phyloP scores from a whole-genome alignment of 805 yeast genomes.

The Kodamaea nitidulidarum region DNA sequence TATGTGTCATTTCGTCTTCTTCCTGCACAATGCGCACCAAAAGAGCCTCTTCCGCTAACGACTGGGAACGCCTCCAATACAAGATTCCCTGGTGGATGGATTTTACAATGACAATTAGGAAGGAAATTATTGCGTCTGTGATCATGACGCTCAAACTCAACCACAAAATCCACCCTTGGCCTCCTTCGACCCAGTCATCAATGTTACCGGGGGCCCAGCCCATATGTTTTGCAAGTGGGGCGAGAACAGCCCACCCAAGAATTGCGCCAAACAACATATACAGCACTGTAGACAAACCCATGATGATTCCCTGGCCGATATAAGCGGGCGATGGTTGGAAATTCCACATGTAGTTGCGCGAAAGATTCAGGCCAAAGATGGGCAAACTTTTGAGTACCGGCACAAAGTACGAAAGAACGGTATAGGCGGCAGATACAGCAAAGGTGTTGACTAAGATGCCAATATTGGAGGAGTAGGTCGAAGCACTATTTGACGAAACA shows the following conservation, averaged over 20 bases:
- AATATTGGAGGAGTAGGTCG: constrained; percentile 52
- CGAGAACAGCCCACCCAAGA: constrained; percentile 89
- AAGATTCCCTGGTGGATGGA: constrained; percentile 26
- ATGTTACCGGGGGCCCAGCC: constrained; percentile 91
- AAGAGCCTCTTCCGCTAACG: constrained; percentile 1
- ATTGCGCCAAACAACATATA: constrained; percentile 89
- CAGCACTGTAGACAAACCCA: constrained; percentile 90
- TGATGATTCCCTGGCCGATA: constrained; percentile 94
- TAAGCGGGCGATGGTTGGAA: constrained; percentile 97
- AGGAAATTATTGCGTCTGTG: constrained; percentile 81
- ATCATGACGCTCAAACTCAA: constrained; percentile 90
- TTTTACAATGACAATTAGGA: constrained; percentile 54
- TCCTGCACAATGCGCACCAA: neutral
- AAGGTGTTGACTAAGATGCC: constrained; percentile 60
- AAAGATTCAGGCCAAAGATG: constrained; percentile 63
- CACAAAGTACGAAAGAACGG: constrained; percentile 65
- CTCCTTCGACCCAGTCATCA: constrained; percentile 90
- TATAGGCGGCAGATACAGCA: constrained; percentile 63
- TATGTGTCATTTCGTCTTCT: constrained; percentile 7
- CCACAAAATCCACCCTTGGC: constrained; percentile 98
- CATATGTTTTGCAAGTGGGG: constrained; percentile 64
- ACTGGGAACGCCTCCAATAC: constrained; percentile 4
- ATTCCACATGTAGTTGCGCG: constrained; percentile 71
- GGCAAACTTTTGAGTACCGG: constrained; percentile 72
- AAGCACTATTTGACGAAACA: neutral